Conservation (phyloP, 345 rosid species). For the Eucalyptus regnans region DNA sequence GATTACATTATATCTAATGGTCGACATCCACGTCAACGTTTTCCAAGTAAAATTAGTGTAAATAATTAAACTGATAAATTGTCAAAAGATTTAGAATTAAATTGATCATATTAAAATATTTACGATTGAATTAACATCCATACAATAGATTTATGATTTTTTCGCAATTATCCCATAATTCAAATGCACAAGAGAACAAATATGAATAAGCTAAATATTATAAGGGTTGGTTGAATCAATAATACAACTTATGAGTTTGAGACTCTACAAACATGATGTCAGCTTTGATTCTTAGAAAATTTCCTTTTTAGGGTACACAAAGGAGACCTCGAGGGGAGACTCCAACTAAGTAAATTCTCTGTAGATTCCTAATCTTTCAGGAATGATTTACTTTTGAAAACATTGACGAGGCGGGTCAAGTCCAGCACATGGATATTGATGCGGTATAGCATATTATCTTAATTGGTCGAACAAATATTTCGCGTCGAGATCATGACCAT, state of each 20-base stretch:
- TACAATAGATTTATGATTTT: no score
- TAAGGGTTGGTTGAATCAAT: not conserved
- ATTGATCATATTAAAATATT: no score
- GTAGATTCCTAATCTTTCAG: not conserved
- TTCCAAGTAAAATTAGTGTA: no score
- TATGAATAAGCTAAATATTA: not conserved
- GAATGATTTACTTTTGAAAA: not conserved
- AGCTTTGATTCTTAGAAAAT: not conserved
- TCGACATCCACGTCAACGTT: rapidly evolving
- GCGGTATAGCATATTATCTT: not conserved
- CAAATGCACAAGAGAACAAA: not conserved
- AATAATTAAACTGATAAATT: no score
- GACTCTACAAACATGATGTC: not conserved
- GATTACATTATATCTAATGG: no score
- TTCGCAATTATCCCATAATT: not conserved
- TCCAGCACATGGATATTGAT: not conserved
- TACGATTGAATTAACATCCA: rapidly evolving
- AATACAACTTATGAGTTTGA: not conserved
- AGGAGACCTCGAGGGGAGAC: not conserved
- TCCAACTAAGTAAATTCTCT: not conserved
- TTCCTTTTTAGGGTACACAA: not conserved
- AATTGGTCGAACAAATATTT: no score
- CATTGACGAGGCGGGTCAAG: not conserved
- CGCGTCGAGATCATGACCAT: not conserved
- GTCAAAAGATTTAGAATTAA: not conserved